Evolutionary conservation across 805 yeast genomes (phyloP).

Genomic region (Hanseniaspora guilliermondii): DNA sequence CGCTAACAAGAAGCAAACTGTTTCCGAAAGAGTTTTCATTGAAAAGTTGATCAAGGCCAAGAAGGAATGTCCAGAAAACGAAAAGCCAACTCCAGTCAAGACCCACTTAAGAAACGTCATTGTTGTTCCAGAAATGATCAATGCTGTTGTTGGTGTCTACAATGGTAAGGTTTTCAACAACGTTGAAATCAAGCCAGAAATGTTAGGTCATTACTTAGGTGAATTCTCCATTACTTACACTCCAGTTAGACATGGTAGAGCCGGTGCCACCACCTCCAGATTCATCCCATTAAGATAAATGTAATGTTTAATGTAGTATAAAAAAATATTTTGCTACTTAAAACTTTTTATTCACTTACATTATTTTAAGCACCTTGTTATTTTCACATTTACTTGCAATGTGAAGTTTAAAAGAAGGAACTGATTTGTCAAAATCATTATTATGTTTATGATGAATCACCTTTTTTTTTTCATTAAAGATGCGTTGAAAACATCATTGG

Average conservation of each 20-base stretch:
- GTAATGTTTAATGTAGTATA: background rate
- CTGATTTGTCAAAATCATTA: too few relatives aligned
- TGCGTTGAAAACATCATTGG: background rate
- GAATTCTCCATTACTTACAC: conserved; percentile 99
- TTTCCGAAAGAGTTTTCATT: conserved; percentile 55
- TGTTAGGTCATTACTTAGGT: conserved; percentile 99
- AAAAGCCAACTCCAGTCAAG: conserved; percentile 96
- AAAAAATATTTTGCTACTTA: too few relatives aligned
- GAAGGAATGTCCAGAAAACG: conserved; percentile 76
- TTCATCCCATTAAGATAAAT: conserved; percentile 58
- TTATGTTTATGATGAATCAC: too few relatives aligned
- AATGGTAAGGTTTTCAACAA: conserved; percentile 99
- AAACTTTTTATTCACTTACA: background rate
- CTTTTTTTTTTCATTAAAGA: background rate
- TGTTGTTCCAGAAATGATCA: conserved; percentile 99
- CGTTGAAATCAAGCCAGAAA: conserved; percentile 97
- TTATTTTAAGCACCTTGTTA: background rate
- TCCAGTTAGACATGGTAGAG: conserved; percentile 99
- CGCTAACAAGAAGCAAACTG: conserved; percentile 89
- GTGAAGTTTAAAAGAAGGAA: too few relatives aligned
- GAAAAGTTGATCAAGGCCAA: conserved; percentile 97
- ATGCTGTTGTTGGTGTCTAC: conserved; percentile 97
- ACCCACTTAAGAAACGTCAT: conserved; percentile 99
- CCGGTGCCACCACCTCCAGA: conserved; percentile 70
- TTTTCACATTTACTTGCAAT: too few relatives aligned